Evolutionary conservation across 163 green algal genomes (phyloP), one percentile per base, ranked within the genome.

Genomic region (Coccomyxa subellipsoidea): DNA sequence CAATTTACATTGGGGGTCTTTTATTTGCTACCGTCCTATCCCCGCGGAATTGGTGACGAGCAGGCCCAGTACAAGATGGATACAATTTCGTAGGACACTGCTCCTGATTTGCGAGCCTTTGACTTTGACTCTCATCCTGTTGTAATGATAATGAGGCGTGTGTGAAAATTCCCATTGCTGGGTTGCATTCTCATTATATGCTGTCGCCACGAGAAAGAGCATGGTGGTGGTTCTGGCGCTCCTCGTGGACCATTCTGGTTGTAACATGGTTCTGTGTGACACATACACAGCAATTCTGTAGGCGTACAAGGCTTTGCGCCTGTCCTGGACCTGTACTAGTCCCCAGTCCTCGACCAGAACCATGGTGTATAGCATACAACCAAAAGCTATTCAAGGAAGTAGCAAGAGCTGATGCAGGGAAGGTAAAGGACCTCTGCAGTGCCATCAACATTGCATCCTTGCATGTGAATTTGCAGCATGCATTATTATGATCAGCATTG

Each of bases 261-360:
- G 47, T 59, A 12, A 59, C 47, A 59, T 59, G 47, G 47, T 59
- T 27, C 23, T 59, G 47, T 8, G 47, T 59, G 15, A 59, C 47
- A 59, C 47, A 59, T 59, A 59, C 47, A 59, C 47, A 59, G 47
- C 47, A 59, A 59, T 59, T 59, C 5, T 59, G 47, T 18, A 59
- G 47, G 23, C 47, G 47, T 18, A 59, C 47, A 59, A 18, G 66
- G 21, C n/a, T 73, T 34, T 36, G 66, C 27, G 21, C 31, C 31
- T 77, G 70, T 40, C 70, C 70, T n/a, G 70, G 70, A 25, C 70
- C 70, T 27, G 70, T 77, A 25, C 70, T 40, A 32, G 32, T 38
- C 12, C 70, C 70, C 27, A n/a, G 27, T 7, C 70, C 70, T 15
- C 31, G 70, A 34, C n/a, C 7, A 38, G 34, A 38, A 39, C 8